phyloP scores from a whole-genome alignment of 345 rosid species.

The Raphanus raphanistrum region DNA sequence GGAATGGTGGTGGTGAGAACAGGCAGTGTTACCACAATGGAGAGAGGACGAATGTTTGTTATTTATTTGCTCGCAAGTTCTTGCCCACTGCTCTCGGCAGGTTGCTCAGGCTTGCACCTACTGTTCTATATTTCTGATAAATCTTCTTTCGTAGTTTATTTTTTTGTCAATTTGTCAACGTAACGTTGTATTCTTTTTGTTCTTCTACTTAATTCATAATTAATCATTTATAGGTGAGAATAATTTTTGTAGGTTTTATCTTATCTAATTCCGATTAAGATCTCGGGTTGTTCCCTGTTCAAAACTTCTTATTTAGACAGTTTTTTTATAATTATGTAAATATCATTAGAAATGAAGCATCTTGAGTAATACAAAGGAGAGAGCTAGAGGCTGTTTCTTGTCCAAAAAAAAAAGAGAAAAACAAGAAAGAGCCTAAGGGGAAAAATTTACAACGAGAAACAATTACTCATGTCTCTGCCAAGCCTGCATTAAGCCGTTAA shows the following conservation, averaged over 20 bases:
- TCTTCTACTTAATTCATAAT: conserved; percentile 1
- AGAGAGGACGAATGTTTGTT: conserved; percentile 49
- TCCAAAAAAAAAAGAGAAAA: too few species aligned
- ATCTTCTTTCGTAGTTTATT: not conserved
- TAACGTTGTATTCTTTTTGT: conserved; percentile 10
- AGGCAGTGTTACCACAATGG: conserved; percentile 57
- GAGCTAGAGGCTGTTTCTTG: too few species aligned
- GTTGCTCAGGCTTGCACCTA: conserved; percentile 61
- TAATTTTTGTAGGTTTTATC: not conserved
- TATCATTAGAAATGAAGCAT: too few species aligned
- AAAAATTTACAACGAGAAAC: too few species aligned
- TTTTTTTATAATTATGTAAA: too few species aligned
- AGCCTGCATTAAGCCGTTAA: too few species aligned
- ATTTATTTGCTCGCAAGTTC: conserved; percentile 82
- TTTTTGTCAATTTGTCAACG: not conserved
- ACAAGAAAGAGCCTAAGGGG: too few species aligned
- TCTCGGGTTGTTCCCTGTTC: not conserved
- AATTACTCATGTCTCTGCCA: too few species aligned
- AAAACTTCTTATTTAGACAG: not conserved
- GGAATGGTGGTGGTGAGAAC: conserved; percentile 39
- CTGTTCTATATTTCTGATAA: conserved; percentile 43
- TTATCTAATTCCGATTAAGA: too few species aligned
- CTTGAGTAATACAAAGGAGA: too few species aligned
- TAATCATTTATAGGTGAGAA: not conserved
- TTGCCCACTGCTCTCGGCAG: conserved; percentile 54